Evolutionary conservation across 2,329 filamentous ascomycete species (phyloP), one percentile per base, ranked within the genome.

Genomic region (Apiospora malaysiana): DNA sequence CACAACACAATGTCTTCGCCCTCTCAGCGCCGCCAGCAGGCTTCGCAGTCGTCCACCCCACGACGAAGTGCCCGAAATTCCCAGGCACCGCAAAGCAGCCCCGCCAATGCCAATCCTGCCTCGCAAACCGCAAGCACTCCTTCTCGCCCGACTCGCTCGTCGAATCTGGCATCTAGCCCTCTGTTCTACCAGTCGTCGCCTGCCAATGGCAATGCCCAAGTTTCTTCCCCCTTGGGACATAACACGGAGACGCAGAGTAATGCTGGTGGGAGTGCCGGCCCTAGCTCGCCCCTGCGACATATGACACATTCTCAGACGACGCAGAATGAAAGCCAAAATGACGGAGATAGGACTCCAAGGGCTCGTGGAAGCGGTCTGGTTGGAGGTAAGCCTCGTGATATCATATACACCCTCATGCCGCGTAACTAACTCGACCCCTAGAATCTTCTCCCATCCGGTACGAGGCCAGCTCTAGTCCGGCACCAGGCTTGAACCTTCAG

Each of bases 391-490:
- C 74, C 42, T 27, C 12, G 51, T 45, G 4, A 23, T 40, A 14
- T 23, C 8, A n/a, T 63, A 40, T 32, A 8, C 21, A 40, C 16
- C 23, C 43, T 23, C 66, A 69, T 45, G 49, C 66, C 68, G 56
- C 67, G 25, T 45, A 23, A 14, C 73, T 49, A 40, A 66, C 69
- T 73, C n/a, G 25, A 69, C 10, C 23, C 68, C 1, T 75, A 97
- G 95, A 95, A 78, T 98, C 95, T 0, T 98, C 95, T 0, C 95
- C 95, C 1, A 94, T 98, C 75, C 90, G 91, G 80, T 98, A 98
- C 80, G 93, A 94, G 70, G 91, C 94, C 46, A 97, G 94, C 81
- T 97, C 95, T 47, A 97, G 93, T 78, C 94, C 94, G 37, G 91
- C 90, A n/a, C 90, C 89, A 78, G 85, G 84, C 73, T 82, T 87